Percentiles rank a stretch among this genome's conserved stretches.
phyloP scores from a whole-genome alignment of 371 early-diverging fungal species.

The Mucor sp. region DNA sequence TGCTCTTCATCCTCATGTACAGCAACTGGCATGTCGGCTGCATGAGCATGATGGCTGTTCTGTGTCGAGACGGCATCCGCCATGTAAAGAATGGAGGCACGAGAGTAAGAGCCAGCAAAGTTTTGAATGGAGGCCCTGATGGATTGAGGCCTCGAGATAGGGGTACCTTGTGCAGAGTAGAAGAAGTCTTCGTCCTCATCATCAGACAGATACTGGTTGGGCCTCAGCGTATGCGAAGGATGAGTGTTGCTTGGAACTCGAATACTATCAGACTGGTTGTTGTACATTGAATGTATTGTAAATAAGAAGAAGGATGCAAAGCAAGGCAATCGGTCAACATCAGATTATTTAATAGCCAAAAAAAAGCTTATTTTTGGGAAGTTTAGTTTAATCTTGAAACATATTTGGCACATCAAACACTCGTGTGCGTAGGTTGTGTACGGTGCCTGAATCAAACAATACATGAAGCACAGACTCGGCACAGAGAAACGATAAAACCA shows the following conservation, averaged over 20 bases:
- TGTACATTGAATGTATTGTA: not conserved
- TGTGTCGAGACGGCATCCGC: conserved; percentile 34
- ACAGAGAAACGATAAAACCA: not conserved
- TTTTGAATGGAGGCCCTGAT: conserved; percentile 27
- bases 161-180: conserved; percentile 21
- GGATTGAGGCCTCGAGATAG: conserved; percentile 26
- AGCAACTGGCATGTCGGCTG: not conserved
- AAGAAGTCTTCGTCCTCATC: conserved; percentile 13
- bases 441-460: not conserved
- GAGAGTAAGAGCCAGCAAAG: conserved; percentile 48
- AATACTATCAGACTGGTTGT: conserved; percentile 7
- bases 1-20: conserved; percentile 13
- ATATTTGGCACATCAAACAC: conserved; percentile 5
- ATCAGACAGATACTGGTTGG: not conserved
- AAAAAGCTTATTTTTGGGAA: not conserved
- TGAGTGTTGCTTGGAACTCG: conserved; percentile 38
- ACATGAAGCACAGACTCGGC: conserved; percentile 7
- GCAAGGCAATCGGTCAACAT: not conserved
- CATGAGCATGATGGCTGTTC: not conserved
- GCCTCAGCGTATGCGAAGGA: conserved; percentile 21
- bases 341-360: not conserved
- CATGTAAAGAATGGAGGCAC: conserved; percentile 39
- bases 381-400: not conserved
- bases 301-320: conserved; percentile 2
- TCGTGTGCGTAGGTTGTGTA: not conserved